Evolutionary conservation across 352 stramenopile species (phyloP).

Genomic region (Phytopythium sindhum): DNA sequence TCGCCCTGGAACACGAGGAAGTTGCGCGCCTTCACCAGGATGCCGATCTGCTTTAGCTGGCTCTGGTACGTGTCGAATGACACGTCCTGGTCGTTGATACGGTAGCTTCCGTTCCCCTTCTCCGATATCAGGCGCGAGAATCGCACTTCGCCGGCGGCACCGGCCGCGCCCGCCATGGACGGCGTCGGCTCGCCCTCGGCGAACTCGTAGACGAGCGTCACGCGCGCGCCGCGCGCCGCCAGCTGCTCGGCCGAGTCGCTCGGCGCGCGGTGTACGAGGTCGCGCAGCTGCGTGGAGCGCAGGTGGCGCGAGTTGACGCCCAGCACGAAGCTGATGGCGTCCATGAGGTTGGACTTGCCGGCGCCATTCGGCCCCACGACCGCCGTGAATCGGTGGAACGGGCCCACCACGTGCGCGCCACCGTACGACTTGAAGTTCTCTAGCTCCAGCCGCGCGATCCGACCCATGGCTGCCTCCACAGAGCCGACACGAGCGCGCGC

Average conservation of each 20-base stretch:
- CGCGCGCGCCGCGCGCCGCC: conserved; percentile 62
- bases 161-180: conserved; percentile 23
- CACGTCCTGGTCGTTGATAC: conserved; percentile 75
- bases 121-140: conserved; percentile 94
- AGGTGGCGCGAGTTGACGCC: conserved; percentile 96
- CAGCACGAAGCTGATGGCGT: conserved; percentile 98
- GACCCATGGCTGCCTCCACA: conserved; percentile 54
- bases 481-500: too few species aligned
- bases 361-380: conserved; percentile 98
- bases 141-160: conserved; percentile 50
- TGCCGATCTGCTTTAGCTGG: conserved; percentile 93
- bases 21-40: conserved; percentile 98
- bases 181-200: conserved; percentile 52
- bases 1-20: conserved; percentile 99
- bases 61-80: conserved; percentile 92
- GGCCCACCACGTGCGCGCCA: conserved; percentile 91
- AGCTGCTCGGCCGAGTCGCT: conserved; percentile 42
- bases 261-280: conserved; percentile 91
- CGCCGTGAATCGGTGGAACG: conserved; percentile 97
- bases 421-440: conserved; percentile 99
- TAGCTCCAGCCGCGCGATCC: conserved; percentile 93
- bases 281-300: conserved; percentile 94
- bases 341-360: conserved; percentile 93
- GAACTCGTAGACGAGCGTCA: conserved; percentile 95
- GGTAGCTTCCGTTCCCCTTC: conserved; percentile 87